These are phyloP conservation scores for Metschnikowia kofuensis DNA, from an alignment of 805 yeast species.

Conservation along the genomic window DNA sequence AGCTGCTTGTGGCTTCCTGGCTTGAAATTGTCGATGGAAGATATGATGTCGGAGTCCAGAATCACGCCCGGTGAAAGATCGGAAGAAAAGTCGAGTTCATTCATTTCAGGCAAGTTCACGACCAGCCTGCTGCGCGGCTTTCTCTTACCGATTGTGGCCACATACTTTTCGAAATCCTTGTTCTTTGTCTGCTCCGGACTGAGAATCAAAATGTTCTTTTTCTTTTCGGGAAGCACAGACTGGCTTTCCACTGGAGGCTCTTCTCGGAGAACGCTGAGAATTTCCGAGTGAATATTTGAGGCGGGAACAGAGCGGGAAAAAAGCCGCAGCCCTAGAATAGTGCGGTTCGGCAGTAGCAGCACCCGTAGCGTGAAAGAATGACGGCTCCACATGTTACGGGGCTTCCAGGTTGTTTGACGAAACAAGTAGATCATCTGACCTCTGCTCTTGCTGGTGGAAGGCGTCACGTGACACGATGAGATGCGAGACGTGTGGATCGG, in stretches of 20 bases:
- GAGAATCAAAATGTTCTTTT: constrained; percentile 15
- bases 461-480: too few species aligned
- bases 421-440: too few species aligned
- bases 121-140: neutral
- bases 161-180: constrained; percentile 9
- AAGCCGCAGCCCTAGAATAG: constrained; percentile 1
- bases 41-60: neutral
- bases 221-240: neutral
- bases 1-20: neutral
- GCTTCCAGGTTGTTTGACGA: neutral
- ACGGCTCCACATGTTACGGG: neutral
- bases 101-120: neutral
- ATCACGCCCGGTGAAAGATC: neutral
- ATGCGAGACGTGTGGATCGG: too few species aligned
- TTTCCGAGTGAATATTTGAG: constrained; percentile 3
- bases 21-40: constrained; percentile 7
- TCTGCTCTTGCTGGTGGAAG: too few species aligned
- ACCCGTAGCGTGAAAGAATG: neutral
- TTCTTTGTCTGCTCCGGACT: constrained; percentile 18
- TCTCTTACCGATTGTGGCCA: neutral
- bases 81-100: constrained; percentile 1
- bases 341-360: neutral
- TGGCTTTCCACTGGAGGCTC: neutral
- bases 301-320: neutral
- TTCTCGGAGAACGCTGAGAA: constrained; percentile 7